phyloP scores from a whole-genome alignment of 805 yeast species.

The Komagataella mondaviorum region DNA sequence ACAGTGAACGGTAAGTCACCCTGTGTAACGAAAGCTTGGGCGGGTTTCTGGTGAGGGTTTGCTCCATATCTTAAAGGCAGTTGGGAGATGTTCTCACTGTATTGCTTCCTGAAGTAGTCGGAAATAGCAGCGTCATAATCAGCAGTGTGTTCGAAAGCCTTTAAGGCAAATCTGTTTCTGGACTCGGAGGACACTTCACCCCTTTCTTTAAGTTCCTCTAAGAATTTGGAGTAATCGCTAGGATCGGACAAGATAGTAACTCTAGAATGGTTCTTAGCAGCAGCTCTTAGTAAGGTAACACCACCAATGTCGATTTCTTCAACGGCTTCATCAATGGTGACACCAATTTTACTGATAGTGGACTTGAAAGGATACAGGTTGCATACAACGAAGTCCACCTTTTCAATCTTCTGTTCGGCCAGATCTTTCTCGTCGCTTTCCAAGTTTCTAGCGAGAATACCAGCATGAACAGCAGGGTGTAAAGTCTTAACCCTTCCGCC shows the following conservation, averaged over 20 bases:
- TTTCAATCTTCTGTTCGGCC: conserved; percentile 79
- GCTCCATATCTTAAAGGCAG: conserved; percentile 96
- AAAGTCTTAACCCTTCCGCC: conserved; percentile 97
- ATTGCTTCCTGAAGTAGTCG: conserved; percentile 95
- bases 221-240: conserved; percentile 75
- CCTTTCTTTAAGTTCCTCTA: conserved; percentile 53
- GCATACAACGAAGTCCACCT: conserved; percentile 95
- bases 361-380: conserved; percentile 97
- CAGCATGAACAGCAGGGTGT: conserved; percentile 98
- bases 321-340: conserved; percentile 93
- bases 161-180: conserved; percentile 78
- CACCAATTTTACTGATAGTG: conserved; percentile 90
- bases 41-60: conserved; percentile 98
- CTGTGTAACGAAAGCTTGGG: conserved; percentile 83
- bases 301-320: conserved; percentile 99
- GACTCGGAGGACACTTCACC: conserved; percentile 65
- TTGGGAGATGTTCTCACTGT: conserved; percentile 81
- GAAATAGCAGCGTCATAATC: conserved; percentile 93
- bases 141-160: conserved; percentile 98
- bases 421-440: conserved; percentile 86
- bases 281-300: conserved; percentile 93
- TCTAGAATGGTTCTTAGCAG: conserved; percentile 96
- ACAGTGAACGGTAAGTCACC: conserved; percentile 93
- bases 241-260: conserved; percentile 96
- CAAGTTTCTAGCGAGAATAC: conserved; percentile 88